These are phyloP conservation scores for Monosporascus cannonballus DNA, from an alignment of 2,329 filamentous ascomycete genomes.

Conservation along the genomic window DNA sequence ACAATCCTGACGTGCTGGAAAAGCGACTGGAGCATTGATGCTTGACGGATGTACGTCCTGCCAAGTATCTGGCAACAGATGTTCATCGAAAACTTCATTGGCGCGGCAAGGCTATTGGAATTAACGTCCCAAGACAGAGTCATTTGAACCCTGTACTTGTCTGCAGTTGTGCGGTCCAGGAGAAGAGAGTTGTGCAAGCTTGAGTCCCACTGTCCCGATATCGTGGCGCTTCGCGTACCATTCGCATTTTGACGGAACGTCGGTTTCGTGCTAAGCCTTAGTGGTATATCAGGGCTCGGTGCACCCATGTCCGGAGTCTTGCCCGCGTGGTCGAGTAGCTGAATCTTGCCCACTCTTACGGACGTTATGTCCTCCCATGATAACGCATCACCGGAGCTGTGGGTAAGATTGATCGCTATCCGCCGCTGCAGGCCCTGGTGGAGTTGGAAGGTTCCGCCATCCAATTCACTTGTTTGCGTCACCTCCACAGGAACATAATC, in stretches of 20 bases:
- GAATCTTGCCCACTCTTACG: conserved; percentile 73
- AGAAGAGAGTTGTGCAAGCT: conserved; percentile 87
- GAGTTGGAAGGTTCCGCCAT: conserved; percentile 87
- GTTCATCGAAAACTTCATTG: conserved; percentile 80
- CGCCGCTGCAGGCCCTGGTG: conserved; percentile 91
- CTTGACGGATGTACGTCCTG: conserved; percentile 76
- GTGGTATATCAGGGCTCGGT: conserved; percentile 63
- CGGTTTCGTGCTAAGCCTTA: conserved; percentile 74
- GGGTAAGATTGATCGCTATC: conserved; percentile 80
- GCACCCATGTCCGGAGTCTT: conserved; percentile 76
- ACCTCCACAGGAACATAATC: conserved; percentile 92
- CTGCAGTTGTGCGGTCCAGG: conserved; percentile 87
- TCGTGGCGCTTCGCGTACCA: conserved; percentile 78
- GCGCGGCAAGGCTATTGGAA: conserved; percentile 77
- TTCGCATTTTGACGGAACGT: conserved; percentile 80
- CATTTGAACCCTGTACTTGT: conserved; percentile 87
- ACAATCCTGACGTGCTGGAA: conserved; percentile 83
- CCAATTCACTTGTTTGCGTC: conserved; percentile 74
- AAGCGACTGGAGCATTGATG: conserved; percentile 79
- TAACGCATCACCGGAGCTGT: conserved; percentile 81
- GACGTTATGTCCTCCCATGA: conserved; percentile 81
- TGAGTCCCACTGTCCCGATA: conserved; percentile 95
- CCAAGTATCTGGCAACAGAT: conserved; percentile 78
- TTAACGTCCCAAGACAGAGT: conserved; percentile 79
- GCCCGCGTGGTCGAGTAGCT: conserved; percentile 76